These are phyloP conservation scores for Ustilaginoidea virens DNA, from an alignment of 2,329 filamentous ascomycete species.

Conservation along the genomic window DNA sequence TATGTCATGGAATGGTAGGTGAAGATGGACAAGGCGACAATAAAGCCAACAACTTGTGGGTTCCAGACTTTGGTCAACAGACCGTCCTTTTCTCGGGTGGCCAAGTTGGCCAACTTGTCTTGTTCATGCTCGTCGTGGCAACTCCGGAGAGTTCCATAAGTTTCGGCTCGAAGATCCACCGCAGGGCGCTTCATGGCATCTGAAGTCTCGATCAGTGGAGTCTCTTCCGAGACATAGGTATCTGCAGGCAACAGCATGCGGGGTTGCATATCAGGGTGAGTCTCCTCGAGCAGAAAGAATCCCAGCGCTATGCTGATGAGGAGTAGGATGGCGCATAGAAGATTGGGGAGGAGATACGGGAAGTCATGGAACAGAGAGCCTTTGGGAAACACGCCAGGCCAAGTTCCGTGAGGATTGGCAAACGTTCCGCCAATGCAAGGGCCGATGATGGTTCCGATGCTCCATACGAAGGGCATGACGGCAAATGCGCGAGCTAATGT, in stretches of 20 bases:
- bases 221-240: slow-evolving; percentile 45
- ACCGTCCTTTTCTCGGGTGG: slow-evolving; percentile 17
- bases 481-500: slow-evolving; percentile 64
- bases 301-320: slow-evolving; percentile 65
- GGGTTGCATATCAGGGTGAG: slow-evolving; percentile 68
- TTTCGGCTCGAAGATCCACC: slow-evolving; percentile 61
- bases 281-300: slow-evolving; percentile 74
- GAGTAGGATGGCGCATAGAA: slow-evolving; percentile 66
- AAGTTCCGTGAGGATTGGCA: slow-evolving; percentile 60
- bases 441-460: slow-evolving; percentile 75
- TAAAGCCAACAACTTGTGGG: slow-evolving; percentile 55
- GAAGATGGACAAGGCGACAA: slow-evolving; percentile 75
- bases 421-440: slow-evolving; percentile 80
- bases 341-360: slow-evolving; percentile 79
- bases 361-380: slow-evolving; percentile 59
- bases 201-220: slow-evolving; percentile 60
- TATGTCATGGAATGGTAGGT: slow-evolving; percentile 94
- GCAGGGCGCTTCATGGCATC: slow-evolving; percentile 58
- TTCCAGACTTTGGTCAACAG: slow-evolving; percentile 29
- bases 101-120: slow-evolving; percentile 15
- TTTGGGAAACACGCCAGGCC: slow-evolving; percentile 53
- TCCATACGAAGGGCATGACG: slow-evolving; percentile 92
- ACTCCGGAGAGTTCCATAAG: slow-evolving; percentile 55
- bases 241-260: slow-evolving; percentile 28
- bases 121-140: slow-evolving; percentile 30